A percentile compares a stretch with the other conserved stretches of the same genome.
These are phyloP conservation scores for Fomitopsis serialis DNA, from an alignment of 768 basidiomycete genomes.

Conservation along the genomic window DNA sequence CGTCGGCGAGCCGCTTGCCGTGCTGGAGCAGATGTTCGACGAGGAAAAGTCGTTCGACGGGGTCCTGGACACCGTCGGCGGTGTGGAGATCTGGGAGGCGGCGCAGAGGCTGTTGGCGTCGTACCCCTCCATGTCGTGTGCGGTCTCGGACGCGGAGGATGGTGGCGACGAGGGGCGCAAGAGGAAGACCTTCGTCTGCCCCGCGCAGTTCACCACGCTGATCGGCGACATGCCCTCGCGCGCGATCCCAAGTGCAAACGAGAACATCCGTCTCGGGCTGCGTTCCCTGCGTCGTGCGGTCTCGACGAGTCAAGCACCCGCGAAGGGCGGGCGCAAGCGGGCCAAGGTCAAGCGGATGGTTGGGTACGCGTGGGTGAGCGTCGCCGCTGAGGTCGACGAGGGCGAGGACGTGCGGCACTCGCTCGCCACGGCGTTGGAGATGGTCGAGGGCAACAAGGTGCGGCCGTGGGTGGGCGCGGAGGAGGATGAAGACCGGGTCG, in stretches of 20 bases:
- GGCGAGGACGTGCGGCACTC: slow-evolving; percentile 66
- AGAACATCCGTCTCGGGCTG: slow-evolving; percentile 70
- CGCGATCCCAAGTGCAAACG: slow-evolving; percentile 62
- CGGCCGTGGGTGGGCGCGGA: slow-evolving; percentile 37
- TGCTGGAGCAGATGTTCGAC: slow-evolving; percentile 44
- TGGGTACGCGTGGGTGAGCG: slow-evolving; percentile 79
- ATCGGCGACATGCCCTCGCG: slow-evolving; percentile 66
- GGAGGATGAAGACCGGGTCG: slow-evolving; percentile 30
- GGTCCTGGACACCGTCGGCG: slow-evolving; percentile 80
- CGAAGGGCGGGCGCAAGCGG: neutral
- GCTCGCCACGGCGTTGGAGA: slow-evolving; percentile 32
- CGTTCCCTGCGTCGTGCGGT: slow-evolving; percentile 44
- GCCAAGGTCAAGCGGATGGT: slow-evolving; percentile 34
- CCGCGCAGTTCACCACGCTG: slow-evolving; percentile 71
- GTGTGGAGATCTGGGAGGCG: slow-evolving; percentile 74
- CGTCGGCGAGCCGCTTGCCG: slow-evolving; percentile 51
- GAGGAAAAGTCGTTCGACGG: slow-evolving; percentile 69
- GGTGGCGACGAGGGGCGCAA: slow-evolving; percentile 3
- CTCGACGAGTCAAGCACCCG: slow-evolving; percentile 9
- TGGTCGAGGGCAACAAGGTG: slow-evolving; percentile 35
- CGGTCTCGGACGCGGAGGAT: slow-evolving; percentile 4
- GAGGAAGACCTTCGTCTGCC: slow-evolving; percentile 11
- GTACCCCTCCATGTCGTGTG: slow-evolving; percentile 25
- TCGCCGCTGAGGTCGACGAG: slow-evolving; percentile 78
- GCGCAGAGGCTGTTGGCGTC: slow-evolving; percentile 50